phyloP scores from a whole-genome alignment of 441 rosid species.

The Capsella rubella region DNA sequence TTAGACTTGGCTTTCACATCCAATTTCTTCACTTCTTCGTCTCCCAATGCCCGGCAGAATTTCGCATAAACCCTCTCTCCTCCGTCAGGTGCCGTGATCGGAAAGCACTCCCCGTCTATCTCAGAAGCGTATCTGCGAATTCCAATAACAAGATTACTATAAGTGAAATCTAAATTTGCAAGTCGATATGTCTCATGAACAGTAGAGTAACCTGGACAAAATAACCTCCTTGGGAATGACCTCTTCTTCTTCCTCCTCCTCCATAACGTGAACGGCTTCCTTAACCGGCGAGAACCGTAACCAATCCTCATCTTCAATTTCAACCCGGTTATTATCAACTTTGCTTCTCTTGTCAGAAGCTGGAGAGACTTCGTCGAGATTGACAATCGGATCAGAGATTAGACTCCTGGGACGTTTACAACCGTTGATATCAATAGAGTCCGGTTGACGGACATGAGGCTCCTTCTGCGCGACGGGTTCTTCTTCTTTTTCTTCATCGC shows the following conservation, averaged over 20 bases:
- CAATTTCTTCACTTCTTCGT: slow-evolving; percentile 52
- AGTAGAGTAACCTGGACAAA: slow-evolving; percentile 54
- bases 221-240: slow-evolving; percentile 50
- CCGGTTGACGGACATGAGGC: slow-evolving; percentile 28
- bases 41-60: slow-evolving; percentile 60
- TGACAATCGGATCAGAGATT: slow-evolving; percentile 40
- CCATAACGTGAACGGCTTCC: slow-evolving; percentile 40
- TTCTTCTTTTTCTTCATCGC: slow-evolving; percentile 42
- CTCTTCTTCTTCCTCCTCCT: slow-evolving; percentile 49
- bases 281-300: slow-evolving; percentile 60
- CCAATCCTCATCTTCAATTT: slow-evolving; percentile 70
- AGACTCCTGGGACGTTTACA: slow-evolving; percentile 62
- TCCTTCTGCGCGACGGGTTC: slow-evolving; percentile 24
- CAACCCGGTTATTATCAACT: slow-evolving; percentile 40
- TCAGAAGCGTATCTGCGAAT: slow-evolving; percentile 56
- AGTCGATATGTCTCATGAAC: neutral
- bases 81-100: slow-evolving; percentile 82
- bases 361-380: slow-evolving; percentile 34
- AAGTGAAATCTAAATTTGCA: neutral
- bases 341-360: slow-evolving; percentile 67
- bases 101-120: slow-evolving; percentile 86
- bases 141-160: slow-evolving; percentile 13
- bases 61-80: slow-evolving; percentile 92
- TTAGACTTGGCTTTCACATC: slow-evolving; percentile 51
- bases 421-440: slow-evolving; percentile 44